Evolutionary conservation across 2,329 filamentous ascomycete species (phyloP).

Genomic region (Fusarium sp.): DNA sequence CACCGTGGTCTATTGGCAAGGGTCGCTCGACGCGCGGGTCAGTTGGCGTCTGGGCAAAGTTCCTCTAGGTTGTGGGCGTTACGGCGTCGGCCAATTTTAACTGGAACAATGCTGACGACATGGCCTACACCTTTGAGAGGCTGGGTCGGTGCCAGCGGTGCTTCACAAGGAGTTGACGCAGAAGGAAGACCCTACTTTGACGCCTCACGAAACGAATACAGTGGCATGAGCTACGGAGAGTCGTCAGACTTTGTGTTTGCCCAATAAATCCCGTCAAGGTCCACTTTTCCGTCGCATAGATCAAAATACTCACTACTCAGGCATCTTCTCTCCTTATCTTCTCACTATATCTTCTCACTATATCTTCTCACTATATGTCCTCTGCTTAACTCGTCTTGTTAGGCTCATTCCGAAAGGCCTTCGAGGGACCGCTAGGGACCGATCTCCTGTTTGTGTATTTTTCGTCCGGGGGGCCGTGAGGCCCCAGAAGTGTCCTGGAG

Average conservation of each 20-base stretch:
- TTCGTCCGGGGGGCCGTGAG: too few species aligned
- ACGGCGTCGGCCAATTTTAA: neutral
- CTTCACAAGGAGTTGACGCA: neutral
- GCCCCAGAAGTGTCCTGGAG: too few species aligned
- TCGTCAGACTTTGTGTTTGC: neutral
- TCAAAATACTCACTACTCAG: too few species aligned
- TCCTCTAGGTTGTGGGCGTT: neutral
- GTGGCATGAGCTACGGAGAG: neutral
- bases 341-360: too few species aligned
- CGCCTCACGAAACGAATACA: neutral
- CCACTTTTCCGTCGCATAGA: too few species aligned
- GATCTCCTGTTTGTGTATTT: too few species aligned
- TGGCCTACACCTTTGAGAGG: neutral
- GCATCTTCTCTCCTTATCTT: too few species aligned
- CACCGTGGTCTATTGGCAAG: neutral
- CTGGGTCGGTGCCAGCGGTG: neutral
- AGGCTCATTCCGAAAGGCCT: too few species aligned
- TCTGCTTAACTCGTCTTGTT: too few species aligned
- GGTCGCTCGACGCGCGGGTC: neutral
- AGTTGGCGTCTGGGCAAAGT: neutral
- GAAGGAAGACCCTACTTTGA: neutral
- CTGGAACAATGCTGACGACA: neutral
- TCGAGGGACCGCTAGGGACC: too few species aligned
- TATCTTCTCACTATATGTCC: too few species aligned
- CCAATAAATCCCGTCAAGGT: too few species aligned